Conservation (phyloP, 129 eudicot species). For the Helianthus tuberosus region DNA sequence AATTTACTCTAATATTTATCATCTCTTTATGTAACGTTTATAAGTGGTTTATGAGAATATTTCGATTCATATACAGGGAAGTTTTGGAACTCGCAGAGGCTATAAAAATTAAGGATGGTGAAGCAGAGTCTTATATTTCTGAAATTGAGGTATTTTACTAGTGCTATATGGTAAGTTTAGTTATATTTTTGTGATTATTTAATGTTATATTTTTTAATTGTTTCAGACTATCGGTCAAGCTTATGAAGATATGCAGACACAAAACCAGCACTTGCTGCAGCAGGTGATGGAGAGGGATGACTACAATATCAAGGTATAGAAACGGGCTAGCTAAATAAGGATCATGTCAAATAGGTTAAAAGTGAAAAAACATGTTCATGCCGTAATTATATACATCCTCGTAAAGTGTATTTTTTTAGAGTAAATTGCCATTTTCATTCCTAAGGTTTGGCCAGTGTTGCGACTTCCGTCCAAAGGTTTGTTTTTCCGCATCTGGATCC, state of each 20-base stretch:
- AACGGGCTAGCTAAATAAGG: not conserved
- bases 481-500: too few species aligned
- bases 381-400: not conserved
- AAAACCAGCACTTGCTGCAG: constrained; percentile 84
- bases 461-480: too few species aligned
- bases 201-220: not conserved
- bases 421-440: too few species aligned
- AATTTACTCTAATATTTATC: not conserved
- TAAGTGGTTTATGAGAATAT: constrained; percentile 10
- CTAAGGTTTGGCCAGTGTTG: too few species aligned
- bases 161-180: constrained; percentile 9
- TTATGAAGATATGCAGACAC: constrained; percentile 99
- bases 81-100: constrained; percentile 86
- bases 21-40: not conserved
- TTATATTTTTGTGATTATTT: not conserved
- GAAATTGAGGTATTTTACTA: constrained; percentile 79
- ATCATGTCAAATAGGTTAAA: not conserved
- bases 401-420: too few species aligned
- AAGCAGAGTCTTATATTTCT: constrained; percentile 86
- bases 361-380: not conserved
- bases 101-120: constrained; percentile 86
- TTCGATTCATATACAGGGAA: constrained; percentile 50
- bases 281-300: constrained; percentile 95
- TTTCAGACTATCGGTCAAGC: constrained; percentile 98
- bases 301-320: constrained; percentile 85